Evolutionary conservation across 75 land plant genomes (phyloP), one percentile per base, ranked within the genome.

Genomic region (Sequoia sempervirens): DNA sequence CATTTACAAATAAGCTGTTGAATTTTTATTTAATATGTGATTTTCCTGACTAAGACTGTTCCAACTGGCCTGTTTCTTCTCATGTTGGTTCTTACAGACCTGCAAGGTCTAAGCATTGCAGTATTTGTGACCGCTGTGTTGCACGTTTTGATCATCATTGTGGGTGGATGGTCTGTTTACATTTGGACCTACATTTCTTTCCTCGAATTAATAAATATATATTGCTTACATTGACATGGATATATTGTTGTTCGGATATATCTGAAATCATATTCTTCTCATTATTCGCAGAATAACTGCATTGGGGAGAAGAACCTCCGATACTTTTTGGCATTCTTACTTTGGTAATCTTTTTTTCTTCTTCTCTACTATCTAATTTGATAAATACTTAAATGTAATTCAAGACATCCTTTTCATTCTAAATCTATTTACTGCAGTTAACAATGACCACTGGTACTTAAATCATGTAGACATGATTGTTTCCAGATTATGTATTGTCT

Each of bases 61-160:
- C n/a, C 15, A 30, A 66, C 50, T 28, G 5, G 11, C 17, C 37
- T 85, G n/a, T 40, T 74, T 15, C 36, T 41, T 81, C 2, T 56
- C 20, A 54, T 84, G n/a, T 37, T 79, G 41, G 36, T 30, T 53
- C 37, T 20, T 82, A 41, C 87, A 97, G 99, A 68, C 99, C 99
- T 81, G 97, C 99, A 75, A 89, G 99, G 84, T 92, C 99, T 38
- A 98, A 98, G 87, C 99, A 98, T 81, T 98, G 99, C 86, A 91
- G 97, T 89, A 91, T 98, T 83, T 98, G 99, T 86, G 82, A 92
- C 82, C 92, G 93, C 34, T 98, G 99, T 84, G 95, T 98, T 86
- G 99, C 99, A 12, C 93, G 99, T 18, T 96, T 98, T 92, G 99
- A 98, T 81, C 99, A 98, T 84, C 99, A 98, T 80, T 98, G 99